Evolutionary conservation across 495 filamentous ascomycete species (phyloP), one percentile per base, ranked within the genome.

Genomic region (Aspergillus affinis): DNA sequence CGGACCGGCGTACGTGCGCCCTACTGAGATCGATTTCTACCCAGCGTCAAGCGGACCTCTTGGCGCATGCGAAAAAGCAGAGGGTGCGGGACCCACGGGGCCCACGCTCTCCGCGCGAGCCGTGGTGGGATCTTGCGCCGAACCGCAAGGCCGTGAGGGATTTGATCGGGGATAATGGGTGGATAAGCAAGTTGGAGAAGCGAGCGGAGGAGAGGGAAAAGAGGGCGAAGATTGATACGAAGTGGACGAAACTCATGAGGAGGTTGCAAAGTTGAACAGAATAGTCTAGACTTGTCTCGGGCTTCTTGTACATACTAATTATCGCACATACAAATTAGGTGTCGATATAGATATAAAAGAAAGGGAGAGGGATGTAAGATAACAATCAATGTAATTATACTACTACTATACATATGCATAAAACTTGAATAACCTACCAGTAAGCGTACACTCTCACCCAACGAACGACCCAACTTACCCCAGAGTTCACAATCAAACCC

Each of bases 1-100:
- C 83, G 32, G 81, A 91, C 61, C 60, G 61, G 0, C 76, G 76
- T n/a, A 90, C 89, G 2, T 66, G 78, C 13, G 62, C 63, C 0
- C 61, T 92, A 15, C 62, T 93, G 6, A 48, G 59, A 5, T 59
- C 56, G 12, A 74, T 82, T 32, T 50, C 65, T 7, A 56, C 55
- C 15, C 61, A 72, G 41, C 66, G 70, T 2, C 48, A 63, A 10
- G 46, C 48, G 18, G 73, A 76, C 32, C 9, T 69, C 48, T 55
- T 61, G 27, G 26, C 23, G 2, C 55, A 57, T 30, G 29, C 53
- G 44, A 48, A 55, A 29, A 48, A 55, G 26, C 50, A 20, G 49
- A 48, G 18, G 21, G 12, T 51, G 20, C n/a, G n/a, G n/a, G n/a
- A n/a, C n/a, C n/a, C n/a, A n/a, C n/a, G n/a, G n/a, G n/a, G n/a